Evolutionary conservation across 345 rosid species (phyloP).

Genomic region (Dipteronia dyeriana): DNA sequence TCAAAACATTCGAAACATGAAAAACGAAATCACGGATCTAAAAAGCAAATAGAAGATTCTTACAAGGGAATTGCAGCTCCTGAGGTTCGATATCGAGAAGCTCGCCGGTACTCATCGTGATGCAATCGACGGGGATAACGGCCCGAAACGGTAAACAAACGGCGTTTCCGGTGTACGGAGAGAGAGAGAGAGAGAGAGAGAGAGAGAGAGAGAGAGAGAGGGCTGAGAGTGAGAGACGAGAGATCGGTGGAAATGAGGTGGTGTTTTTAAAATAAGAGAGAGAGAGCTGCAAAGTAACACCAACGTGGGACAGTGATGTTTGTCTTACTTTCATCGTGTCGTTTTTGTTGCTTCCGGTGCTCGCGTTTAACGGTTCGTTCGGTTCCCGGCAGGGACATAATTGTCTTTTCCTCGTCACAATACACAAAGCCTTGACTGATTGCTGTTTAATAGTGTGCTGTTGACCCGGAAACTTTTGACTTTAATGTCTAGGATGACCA

Average conservation of each 20-base stretch:
- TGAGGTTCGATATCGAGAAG: constrained; percentile 72
- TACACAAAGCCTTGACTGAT: not conserved
- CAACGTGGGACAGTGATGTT: constrained; percentile 32
- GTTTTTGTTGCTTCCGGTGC: constrained; percentile 4
- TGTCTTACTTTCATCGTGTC: constrained; percentile 20
- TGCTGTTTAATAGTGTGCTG: too few species aligned
- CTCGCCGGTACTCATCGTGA: constrained; percentile 56
- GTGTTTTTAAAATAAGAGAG: constrained; percentile 10
- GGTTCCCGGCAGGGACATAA: constrained; percentile 1
- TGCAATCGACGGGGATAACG: constrained; percentile 22
- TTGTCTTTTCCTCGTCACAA: not conserved
- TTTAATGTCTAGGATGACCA: too few species aligned
- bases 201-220: not conserved
- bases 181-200: not conserved
- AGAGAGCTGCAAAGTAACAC: constrained; percentile 7
- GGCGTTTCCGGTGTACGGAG: not conserved
- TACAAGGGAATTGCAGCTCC: constrained; percentile 82
- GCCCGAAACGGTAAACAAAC: constrained; percentile 9
- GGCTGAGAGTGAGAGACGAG: not conserved
- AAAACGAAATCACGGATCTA: constrained; percentile 17
- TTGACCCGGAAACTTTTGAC: too few species aligned
- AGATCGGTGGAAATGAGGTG: constrained; percentile 3
- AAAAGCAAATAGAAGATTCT: constrained; percentile 13
- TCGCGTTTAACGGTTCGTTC: not conserved
- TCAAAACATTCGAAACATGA: constrained; percentile 17